phyloP scores from a whole-genome alignment of 306 rosid genomes.

The Nissolia schottii region DNA sequence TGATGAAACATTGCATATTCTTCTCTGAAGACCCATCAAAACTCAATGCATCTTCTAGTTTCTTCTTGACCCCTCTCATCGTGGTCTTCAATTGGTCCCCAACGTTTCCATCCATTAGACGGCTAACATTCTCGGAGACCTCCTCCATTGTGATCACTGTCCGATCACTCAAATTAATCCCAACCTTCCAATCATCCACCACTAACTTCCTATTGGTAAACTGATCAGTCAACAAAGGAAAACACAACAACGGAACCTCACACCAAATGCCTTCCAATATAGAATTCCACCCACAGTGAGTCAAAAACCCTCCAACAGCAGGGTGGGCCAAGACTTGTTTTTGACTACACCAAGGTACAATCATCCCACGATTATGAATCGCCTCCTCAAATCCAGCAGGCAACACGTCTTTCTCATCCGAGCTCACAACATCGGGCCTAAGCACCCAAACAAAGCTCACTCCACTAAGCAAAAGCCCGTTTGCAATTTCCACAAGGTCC shows the following conservation, averaged over 20 bases:
- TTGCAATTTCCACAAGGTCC: conserved; percentile 36
- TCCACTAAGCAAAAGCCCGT: conserved; percentile 39
- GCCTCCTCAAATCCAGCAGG: conserved; percentile 37
- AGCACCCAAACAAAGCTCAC: conserved; percentile 51
- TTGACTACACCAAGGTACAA: conserved; percentile 58
- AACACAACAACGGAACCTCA: conserved; percentile 45
- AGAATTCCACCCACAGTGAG: conserved; percentile 68
- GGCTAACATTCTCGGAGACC: conserved; percentile 33
- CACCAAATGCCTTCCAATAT: conserved; percentile 55
- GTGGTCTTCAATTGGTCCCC: conserved; percentile 26
- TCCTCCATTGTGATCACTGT: conserved; percentile 5
- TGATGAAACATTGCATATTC: conserved; percentile 36
- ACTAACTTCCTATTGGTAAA: conserved; percentile 55
- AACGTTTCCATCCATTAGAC: conserved; percentile 38
- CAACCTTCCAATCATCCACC: conserved; percentile 61
- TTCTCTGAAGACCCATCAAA: conserved; percentile 40
- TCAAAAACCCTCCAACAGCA: conserved; percentile 47
- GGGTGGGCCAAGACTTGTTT: conserved; percentile 43
- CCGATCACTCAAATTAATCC: conserved; percentile 34
- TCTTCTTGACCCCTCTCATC: conserved; percentile 22
- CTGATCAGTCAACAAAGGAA: conserved; percentile 50
- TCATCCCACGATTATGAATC: conserved; percentile 28
- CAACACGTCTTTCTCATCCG: conserved; percentile 34
- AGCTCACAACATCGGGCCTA: conserved; percentile 52
- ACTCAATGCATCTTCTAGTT: conserved; percentile 28